Percentiles rank a stretch among this genome's conserved stretches.
Conservation (phyloP, 495 filamentous ascomycete species). For the Penicillium verhagenii region DNA sequence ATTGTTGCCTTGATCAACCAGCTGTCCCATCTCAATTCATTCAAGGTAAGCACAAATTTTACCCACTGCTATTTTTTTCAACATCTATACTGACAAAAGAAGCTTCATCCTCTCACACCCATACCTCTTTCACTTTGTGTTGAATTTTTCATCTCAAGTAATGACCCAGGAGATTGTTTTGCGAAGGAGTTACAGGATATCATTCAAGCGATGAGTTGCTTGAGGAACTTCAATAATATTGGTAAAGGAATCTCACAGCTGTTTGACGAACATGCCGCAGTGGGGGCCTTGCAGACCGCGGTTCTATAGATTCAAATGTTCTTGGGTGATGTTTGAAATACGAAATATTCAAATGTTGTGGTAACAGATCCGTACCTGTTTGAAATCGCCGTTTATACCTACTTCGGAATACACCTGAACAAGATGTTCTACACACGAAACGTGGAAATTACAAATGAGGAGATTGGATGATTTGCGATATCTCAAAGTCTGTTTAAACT, state of each 20-base stretch:
- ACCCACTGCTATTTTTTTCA: too few relatives aligned
- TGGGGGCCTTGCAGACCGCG: too few relatives aligned
- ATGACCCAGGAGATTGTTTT: background rate
- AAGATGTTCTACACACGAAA: too few relatives aligned
- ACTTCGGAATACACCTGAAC: too few relatives aligned
- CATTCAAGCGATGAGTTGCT: background rate
- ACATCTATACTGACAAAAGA: background rate
- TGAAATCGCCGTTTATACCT: too few relatives aligned
- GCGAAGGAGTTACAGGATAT: background rate
- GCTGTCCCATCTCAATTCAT: constrained; percentile 42
- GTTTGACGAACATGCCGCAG: background rate
- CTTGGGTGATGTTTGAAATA: too few relatives aligned
- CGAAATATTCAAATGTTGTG: too few relatives aligned
- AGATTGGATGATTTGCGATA: too few relatives aligned
- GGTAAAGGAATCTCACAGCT: background rate
- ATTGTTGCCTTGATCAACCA: constrained; percentile 39
- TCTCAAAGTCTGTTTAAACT: too few relatives aligned
- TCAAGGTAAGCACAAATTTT: too few relatives aligned
- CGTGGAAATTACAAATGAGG: too few relatives aligned
- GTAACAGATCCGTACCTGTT: too few relatives aligned
- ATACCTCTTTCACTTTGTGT: background rate
- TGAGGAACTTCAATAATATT: background rate
- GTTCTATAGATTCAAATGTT: background rate
- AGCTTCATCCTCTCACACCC: background rate
- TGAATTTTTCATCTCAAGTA: background rate